phyloP scores from a whole-genome alignment of 106 monocot species.

The Posidonia australis region DNA sequence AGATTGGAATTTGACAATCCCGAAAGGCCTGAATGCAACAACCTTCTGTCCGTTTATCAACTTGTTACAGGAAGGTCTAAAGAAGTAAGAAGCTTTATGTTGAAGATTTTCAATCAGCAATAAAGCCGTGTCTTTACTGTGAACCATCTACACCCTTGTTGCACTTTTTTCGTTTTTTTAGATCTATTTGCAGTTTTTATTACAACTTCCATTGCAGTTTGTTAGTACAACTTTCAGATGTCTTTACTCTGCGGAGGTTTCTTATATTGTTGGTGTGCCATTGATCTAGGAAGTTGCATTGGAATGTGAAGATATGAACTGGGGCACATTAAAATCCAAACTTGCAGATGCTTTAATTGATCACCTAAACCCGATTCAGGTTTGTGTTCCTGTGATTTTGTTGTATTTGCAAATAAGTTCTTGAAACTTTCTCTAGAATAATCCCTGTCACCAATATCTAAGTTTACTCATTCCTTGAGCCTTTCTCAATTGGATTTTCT shows the following conservation, averaged over 20 bases:
- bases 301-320: constrained; percentile 79
- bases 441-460: too few species aligned
- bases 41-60: constrained; percentile 88
- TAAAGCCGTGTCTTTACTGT: background rate
- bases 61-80: constrained; percentile 72
- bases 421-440: too few species aligned
- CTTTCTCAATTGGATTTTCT: too few species aligned
- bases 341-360: constrained; percentile 74
- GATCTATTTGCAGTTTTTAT: background rate
- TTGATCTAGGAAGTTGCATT: constrained; percentile 61
- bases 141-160: background rate
- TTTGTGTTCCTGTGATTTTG: background rate
- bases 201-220: too few species aligned
- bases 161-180: background rate
- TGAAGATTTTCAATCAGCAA: background rate
- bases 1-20: constrained; percentile 94
- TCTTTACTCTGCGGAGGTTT: too few species aligned
- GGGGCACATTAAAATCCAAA: constrained; percentile 76
- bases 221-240: too few species aligned
- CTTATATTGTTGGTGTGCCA: background rate
- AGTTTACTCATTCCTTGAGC: too few species aligned
- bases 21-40: constrained; percentile 94
- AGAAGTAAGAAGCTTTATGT: constrained; percentile 33
- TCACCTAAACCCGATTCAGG: constrained; percentile 86
- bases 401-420: too few species aligned